A percentile compares a stretch with the other conserved stretches of the same genome.
These are phyloP conservation scores for Penicillium fimorum DNA, from an alignment of 495 filamentous ascomycete species.

Conservation along the genomic window DNA sequence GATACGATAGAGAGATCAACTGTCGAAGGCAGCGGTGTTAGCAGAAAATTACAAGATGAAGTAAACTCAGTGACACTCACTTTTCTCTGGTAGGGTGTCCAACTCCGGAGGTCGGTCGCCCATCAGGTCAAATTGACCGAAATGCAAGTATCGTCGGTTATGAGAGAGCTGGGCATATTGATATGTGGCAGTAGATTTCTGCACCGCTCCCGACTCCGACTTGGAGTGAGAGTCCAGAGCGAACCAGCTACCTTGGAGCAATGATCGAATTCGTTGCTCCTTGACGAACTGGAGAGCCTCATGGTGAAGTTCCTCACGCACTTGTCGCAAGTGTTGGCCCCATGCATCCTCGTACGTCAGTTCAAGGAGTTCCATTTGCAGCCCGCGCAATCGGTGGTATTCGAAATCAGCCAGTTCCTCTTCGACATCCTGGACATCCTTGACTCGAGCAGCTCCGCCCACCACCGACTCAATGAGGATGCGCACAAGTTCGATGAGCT, in stretches of 20 bases:
- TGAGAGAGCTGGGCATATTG: slow-evolving; percentile 87
- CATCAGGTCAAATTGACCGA: slow-evolving; percentile 76
- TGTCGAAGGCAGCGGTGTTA: slow-evolving; percentile 23
- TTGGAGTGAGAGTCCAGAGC: slow-evolving; percentile 50
- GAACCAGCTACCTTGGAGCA: slow-evolving; percentile 91
- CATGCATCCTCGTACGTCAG: slow-evolving; percentile 90
- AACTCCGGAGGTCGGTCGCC: slow-evolving; percentile 65
- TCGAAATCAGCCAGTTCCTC: slow-evolving; percentile 86
- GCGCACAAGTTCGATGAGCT: slow-evolving; percentile 84
- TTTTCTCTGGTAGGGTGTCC: slow-evolving; percentile 73
- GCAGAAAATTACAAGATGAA: slow-evolving; percentile 8
- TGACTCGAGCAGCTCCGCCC: slow-evolving; percentile 76
- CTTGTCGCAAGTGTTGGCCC: slow-evolving; percentile 85
- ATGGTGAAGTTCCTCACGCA: slow-evolving; percentile 88
- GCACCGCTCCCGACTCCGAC: slow-evolving; percentile 37
- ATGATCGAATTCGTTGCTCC: slow-evolving; percentile 91
- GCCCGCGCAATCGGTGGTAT: slow-evolving; percentile 67
- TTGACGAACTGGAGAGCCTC: slow-evolving; percentile 95
- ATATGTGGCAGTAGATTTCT: slow-evolving; percentile 52
- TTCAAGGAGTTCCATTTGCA: slow-evolving; percentile 95
- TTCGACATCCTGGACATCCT: slow-evolving; percentile 85
- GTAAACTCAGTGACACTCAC: slow-evolving; percentile 38
- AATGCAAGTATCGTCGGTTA: slow-evolving; percentile 88
- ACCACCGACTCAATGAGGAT: slow-evolving; percentile 92
- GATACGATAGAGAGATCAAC: slow-evolving; percentile 87